Conservation (phyloP, 2,329 filamentous ascomycete genomes). For the Exophiala xenobiotica region DNA sequence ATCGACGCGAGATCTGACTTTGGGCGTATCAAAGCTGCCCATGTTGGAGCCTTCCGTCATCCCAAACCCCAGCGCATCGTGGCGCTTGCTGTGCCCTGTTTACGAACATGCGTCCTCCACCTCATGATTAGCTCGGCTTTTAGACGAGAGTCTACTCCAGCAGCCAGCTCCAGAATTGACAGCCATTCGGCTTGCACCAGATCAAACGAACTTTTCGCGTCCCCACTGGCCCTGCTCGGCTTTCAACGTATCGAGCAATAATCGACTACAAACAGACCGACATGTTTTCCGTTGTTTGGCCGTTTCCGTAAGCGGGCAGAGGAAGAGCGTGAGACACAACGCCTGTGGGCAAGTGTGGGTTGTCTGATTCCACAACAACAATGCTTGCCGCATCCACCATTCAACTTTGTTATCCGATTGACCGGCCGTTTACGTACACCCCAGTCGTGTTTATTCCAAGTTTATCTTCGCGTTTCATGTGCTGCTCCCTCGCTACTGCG, state of each 20-base stretch:
- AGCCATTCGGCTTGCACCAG: constrained; percentile 14
- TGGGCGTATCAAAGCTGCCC: constrained; percentile 18
- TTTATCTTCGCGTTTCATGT: constrained; percentile 22
- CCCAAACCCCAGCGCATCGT: constrained; percentile 17
- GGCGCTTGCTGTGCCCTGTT: constrained; percentile 9
- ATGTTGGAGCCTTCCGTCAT: constrained; percentile 20
- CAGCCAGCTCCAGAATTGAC: background rate
- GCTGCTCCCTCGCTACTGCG: constrained; percentile 18
- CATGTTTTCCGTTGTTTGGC: background rate
- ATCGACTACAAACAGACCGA: constrained; percentile 17
- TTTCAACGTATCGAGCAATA: constrained; percentile 1
- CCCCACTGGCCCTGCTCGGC: constrained; percentile 13
- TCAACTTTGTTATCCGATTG: constrained; percentile 18
- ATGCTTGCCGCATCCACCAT: background rate
- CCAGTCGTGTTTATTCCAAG: constrained; percentile 16
- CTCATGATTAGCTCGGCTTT: constrained; percentile 5
- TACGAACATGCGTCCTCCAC: constrained; percentile 11
- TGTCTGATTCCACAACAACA: constrained; percentile 9
- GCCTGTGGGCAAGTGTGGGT: background rate
- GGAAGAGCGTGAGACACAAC: background rate
- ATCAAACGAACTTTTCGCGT: constrained; percentile 15
- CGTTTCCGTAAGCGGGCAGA: background rate
- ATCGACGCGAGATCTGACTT: constrained; percentile 27
- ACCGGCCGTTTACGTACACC: constrained; percentile 26
- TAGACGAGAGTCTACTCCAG: constrained; percentile 1